Base-by-base conservation (phyloP, 805 yeast species). In the Scheffersomyces lignosus region DNA sequence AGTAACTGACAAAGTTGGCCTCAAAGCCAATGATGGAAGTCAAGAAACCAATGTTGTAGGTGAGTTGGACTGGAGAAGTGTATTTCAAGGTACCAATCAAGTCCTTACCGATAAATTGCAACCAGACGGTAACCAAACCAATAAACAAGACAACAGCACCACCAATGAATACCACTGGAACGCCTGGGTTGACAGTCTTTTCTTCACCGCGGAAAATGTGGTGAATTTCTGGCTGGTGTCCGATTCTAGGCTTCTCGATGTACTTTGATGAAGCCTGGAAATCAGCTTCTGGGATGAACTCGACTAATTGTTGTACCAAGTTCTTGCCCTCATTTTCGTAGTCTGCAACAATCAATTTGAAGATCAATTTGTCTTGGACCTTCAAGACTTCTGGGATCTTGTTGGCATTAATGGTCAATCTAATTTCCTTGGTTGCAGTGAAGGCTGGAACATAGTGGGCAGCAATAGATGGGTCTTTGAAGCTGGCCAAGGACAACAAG, bases 191-290 rank as follows among this genome's bases (percentile, higher is more conserved):
- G 9, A 77, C 80, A 24, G 81, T 76, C 23, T 59, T 59, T 15
- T 80, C 78, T n/a, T 74, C 75, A 3, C 61, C 56, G 37, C 69
- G 71, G 66, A 87, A 88, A 25, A 62, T 55, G 58, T 86, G 88
- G 45, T 58, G 59, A 45, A 87, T 83, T 60, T 83, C 89, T 2
- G 81, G 77, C 53, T 71, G 58, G 10, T 73, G 56, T 2, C 74
- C 83, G 38, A 71, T 60, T 46, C 74, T 64, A 15, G 71, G 45
- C 39, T 52, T 44, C 5, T 33, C 32, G 15, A 37, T 36, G 44
- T 60, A 56, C 15, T 47, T 45, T 22, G 58, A 48, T 12, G 59
- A 36, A 4, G 35, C 43, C 37, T 50, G 40, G 35, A 66, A 52
- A 16, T 52, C 59, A 7, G 44, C 52, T 27, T 55, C 35, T 10